A percentile compares a stretch with the other conserved stretches of the same genome.
Conservation (phyloP, 2,329 filamentous ascomycete species). For the Penicillium rolfsii region DNA sequence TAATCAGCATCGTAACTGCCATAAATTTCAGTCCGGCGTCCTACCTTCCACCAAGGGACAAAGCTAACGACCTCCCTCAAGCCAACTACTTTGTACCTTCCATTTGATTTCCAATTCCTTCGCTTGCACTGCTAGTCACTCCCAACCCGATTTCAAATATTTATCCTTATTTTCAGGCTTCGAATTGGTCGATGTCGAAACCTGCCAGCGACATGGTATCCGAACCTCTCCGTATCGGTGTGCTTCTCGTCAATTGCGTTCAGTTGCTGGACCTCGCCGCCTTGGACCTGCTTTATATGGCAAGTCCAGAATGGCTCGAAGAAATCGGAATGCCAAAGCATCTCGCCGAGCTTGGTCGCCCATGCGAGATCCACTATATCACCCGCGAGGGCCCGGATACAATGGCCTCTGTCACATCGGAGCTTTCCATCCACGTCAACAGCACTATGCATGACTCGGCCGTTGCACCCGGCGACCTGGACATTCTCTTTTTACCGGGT, state of each 20-base stretch:
- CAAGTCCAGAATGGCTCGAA: constrained; percentile 32
- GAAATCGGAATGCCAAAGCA: constrained; percentile 37
- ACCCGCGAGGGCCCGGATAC: constrained; percentile 21
- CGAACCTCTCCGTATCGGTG: constrained; percentile 32
- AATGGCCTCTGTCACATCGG: constrained; percentile 30
- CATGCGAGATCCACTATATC: constrained; percentile 40
- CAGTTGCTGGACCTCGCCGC: constrained; percentile 47
- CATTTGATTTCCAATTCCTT: not conserved
- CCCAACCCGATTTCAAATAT: not conserved
- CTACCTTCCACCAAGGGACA: not conserved
- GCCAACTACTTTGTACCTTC: not conserved
- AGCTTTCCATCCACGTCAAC: constrained; percentile 35
- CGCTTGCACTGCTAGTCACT: not conserved
- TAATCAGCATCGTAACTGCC: not conserved
- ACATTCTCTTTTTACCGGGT: constrained; percentile 44
- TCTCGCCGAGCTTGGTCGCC: constrained; percentile 30
- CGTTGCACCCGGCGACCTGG: constrained; percentile 42
- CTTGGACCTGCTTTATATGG: constrained; percentile 46
- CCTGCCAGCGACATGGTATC: constrained; percentile 12
- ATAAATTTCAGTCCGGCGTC: not conserved
- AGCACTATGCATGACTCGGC: constrained; percentile 30
- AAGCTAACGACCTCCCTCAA: not conserved
- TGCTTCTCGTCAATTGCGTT: constrained; percentile 41
- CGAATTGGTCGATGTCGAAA: not conserved
- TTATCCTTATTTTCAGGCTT: not conserved